A percentile compares a stretch with the other conserved stretches of the same genome.
phyloP scores from a whole-genome alignment of 202 grass and related monocot genomes.

The Carex arenaria region DNA sequence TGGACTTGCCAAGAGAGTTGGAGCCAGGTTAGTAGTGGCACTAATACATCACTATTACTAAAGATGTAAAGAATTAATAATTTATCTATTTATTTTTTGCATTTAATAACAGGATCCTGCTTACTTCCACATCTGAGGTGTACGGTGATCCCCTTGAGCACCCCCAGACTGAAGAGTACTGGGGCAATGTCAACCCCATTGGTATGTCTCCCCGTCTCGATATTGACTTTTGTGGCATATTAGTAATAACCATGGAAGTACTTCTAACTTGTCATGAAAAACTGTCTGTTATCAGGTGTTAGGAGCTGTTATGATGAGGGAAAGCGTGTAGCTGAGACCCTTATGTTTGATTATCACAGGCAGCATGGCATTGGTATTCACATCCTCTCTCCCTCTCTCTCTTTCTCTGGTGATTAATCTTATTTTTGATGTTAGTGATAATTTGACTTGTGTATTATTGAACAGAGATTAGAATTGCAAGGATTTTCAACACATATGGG shows the following conservation, averaged over 20 bases:
- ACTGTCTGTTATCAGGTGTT: conserved; percentile 54
- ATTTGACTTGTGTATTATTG: conserved; percentile 15
- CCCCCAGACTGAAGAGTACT: conserved; percentile 95
- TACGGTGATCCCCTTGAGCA: conserved; percentile 97
- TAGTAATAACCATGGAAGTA: background rate
- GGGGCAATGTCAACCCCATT: conserved; percentile 99
- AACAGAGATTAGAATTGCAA: conserved; percentile 95
- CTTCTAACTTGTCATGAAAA: conserved; percentile 24
- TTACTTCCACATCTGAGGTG: conserved; percentile 99
- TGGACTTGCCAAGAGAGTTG: conserved; percentile 99
- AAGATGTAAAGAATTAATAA: background rate
- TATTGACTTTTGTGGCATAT: background rate
- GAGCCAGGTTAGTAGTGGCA: conserved; percentile 55
- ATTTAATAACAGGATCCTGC: conserved; percentile 65
- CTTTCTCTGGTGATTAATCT: conserved; percentile 7
- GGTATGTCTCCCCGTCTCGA: conserved; percentile 32
- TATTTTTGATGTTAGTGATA: background rate
- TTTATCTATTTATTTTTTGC: conserved; percentile 5
- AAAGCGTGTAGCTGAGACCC: conserved; percentile 95
- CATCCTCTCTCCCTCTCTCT: conserved; percentile 17
- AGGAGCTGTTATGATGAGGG: conserved; percentile 99
- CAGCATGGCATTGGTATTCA: conserved; percentile 92
- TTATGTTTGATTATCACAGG: conserved; percentile 99
- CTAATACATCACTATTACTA: background rate
- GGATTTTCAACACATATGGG: conserved; percentile 99